These are phyloP conservation scores for Quercus ilex DNA, from an alignment of 306 rosid genomes.

Conservation along the genomic window DNA sequence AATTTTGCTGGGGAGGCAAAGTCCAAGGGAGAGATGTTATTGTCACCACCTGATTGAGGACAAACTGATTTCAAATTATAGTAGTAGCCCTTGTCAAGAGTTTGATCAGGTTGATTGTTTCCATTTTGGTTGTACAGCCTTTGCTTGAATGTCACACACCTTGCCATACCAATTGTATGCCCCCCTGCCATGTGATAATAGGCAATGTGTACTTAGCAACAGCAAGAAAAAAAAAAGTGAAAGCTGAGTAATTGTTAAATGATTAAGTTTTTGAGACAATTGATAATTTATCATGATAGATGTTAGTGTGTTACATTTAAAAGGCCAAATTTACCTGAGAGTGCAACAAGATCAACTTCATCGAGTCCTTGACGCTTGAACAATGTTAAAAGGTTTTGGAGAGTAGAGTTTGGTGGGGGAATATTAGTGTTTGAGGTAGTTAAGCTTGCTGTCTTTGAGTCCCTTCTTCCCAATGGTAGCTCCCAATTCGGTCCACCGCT, in stretches of 20 bases:
- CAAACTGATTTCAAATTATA: too few relatives aligned
- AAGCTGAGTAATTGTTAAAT: conserved; percentile 56
- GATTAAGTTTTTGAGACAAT: neutral
- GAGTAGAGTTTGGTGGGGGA: conserved; percentile 71
- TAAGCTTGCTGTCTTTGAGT: conserved; percentile 67
- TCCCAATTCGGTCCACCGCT: conserved; percentile 89
- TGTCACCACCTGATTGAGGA: too few relatives aligned
- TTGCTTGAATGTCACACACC: conserved; percentile 73
- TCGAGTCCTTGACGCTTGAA: too few relatives aligned
- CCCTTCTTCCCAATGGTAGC: conserved; percentile 83
- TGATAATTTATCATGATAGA: too few relatives aligned
- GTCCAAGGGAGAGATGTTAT: too few relatives aligned
- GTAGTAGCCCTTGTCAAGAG: too few relatives aligned
- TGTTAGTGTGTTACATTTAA: too few relatives aligned
- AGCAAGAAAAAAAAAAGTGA: conserved; percentile 20
- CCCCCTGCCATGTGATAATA: conserved; percentile 43
- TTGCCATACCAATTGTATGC: conserved; percentile 81
- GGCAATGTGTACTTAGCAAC: too few relatives aligned
- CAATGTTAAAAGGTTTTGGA: conserved; percentile 16
- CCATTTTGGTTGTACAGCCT: conserved; percentile 27
- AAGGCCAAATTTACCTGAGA: too few relatives aligned
- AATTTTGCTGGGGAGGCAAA: too few relatives aligned
- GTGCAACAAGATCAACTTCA: too few relatives aligned
- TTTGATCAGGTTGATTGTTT: too few relatives aligned
- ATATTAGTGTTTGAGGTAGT: conserved; percentile 60